A percentile compares a stretch with the other conserved stretches of the same genome.
phyloP scores from a whole-genome alignment of 1,139 yeast genomes.

The Tardiomyces digboiensis region DNA sequence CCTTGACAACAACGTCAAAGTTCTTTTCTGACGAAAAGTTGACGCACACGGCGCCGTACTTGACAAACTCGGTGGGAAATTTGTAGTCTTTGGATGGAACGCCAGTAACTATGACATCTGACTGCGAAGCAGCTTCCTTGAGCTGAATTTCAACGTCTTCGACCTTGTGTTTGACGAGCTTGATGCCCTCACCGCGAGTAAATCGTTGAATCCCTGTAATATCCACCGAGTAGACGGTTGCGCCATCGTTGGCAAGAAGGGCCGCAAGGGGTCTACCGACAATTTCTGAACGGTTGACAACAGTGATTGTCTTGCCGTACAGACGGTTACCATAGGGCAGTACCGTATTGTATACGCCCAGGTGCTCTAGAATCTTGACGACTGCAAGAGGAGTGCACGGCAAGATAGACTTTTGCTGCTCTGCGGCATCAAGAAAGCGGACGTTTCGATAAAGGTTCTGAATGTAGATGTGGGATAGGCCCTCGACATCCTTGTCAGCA shows the following conservation, averaged over 20 bases:
- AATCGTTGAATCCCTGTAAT: constrained; percentile 80
- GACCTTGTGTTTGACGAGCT: constrained; percentile 75
- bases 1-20: constrained; percentile 70
- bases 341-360: constrained; percentile 77
- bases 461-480: constrained; percentile 81
- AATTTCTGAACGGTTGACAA: constrained; percentile 89
- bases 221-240: constrained; percentile 89
- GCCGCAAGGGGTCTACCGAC: constrained; percentile 98
- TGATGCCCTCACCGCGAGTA: constrained; percentile 89
- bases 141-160: constrained; percentile 48
- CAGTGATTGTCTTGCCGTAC: constrained; percentile 84
- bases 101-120: constrained; percentile 94
- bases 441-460: constrained; percentile 92
- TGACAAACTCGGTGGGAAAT: constrained; percentile 71
- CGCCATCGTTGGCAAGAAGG: constrained; percentile 92
- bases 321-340: constrained; percentile 84
- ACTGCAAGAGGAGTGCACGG: constrained; percentile 97
- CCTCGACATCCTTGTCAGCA: constrained; percentile 91
- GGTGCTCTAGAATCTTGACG: constrained; percentile 83
- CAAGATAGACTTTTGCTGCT: constrained; percentile 70
- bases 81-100: constrained; percentile 80
- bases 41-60: constrained; percentile 83
- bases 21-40: constrained; percentile 88
- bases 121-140: constrained; percentile 56
- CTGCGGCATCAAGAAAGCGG: constrained; percentile 61